Percentiles rank a stretch among this genome's conserved stretches.
Evolutionary conservation across 192 early-diverging fungal species (phyloP).

Genomic region (Powellomyces hirtus): DNA sequence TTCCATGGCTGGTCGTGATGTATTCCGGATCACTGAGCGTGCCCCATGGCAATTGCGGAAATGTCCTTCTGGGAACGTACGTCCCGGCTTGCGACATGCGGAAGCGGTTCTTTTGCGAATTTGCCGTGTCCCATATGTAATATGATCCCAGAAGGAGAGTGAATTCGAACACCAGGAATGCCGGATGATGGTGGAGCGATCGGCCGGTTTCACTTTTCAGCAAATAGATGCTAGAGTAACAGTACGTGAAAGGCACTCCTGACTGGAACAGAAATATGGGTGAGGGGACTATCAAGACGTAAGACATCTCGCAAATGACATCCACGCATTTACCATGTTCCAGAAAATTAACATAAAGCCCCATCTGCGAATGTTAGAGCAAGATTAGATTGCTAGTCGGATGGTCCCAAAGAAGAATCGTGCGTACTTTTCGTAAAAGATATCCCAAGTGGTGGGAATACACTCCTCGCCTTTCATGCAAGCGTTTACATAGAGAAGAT

Average conservation of each 20-base stretch:
- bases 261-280: constrained; percentile 18
- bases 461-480: constrained; percentile 71
- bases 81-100: constrained; percentile 63
- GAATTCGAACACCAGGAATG: constrained; percentile 42
- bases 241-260: constrained; percentile 87
- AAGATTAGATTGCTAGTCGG: neutral
- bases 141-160: constrained; percentile 61
- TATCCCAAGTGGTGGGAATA: constrained; percentile 92
- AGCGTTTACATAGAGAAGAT: constrained; percentile 79
- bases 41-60: constrained; percentile 56
- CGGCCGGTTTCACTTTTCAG: constrained; percentile 62
- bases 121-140: constrained; percentile 68
- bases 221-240: constrained; percentile 74
- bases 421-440: constrained; percentile 73
- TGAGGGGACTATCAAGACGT: neutral
- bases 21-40: constrained; percentile 66
- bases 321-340: constrained; percentile 24
- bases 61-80: constrained; percentile 81
- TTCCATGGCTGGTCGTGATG: constrained; percentile 80
- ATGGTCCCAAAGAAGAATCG: neutral
- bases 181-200: constrained; percentile 41
- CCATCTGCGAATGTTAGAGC: constrained; percentile 44
- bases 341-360: constrained; percentile 59
- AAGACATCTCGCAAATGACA: neutral
- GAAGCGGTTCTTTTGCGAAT: constrained; percentile 87